Evolutionary conservation across 2,329 filamentous ascomycete genomes (phyloP), one percentile per base, ranked within the genome.

Genomic region (Ophiostoma angusticollis): DNA sequence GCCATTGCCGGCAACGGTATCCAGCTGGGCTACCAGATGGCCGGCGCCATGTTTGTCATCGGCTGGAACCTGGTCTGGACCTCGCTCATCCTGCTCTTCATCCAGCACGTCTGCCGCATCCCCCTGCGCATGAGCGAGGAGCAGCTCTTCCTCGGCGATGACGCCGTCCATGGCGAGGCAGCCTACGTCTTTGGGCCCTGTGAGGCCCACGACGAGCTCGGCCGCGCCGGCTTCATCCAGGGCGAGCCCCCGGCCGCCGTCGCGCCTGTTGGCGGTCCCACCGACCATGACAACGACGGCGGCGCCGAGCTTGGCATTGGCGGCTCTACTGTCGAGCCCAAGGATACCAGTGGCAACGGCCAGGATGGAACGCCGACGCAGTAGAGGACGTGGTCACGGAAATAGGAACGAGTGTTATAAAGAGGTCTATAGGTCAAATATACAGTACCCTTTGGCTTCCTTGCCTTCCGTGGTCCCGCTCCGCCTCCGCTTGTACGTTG

Each of bases 51-150:
- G 8, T 68, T 68, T 52, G 54, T 68, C 42, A 64, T 69, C 39
- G 66, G 63, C 13, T 66, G 62, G 60, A 68, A 70, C 43, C 47
- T 65, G 13, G 60, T 69, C 37, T 68, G 64, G 64, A 69, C 65
- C 5, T 59, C 58, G 16, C 49, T 65, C 24, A 68, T 70, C 42
- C 52, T 67, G 53, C 46, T 60, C 2, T 69, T 69, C 50, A 69
- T 70, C 55, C 65, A 67, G 48, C 63, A 65, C 46, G 63, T 67
- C 30, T 51, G 60, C 31, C 58, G 66, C 14, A 58, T 69, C 14
- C 62, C 63, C 5, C 52, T 69, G 42, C 55, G 65, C 30, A 65
- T 68, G 61, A 54, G 52, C 22, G 64, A 68, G 12, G 63, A 64
- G 39, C 47, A 62, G 35, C 50, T 68, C 24, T 41, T 63, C 16